phyloP scores from a whole-genome alignment of 2,329 filamentous ascomycete species.

The Trichophyton verrucosum region DNA sequence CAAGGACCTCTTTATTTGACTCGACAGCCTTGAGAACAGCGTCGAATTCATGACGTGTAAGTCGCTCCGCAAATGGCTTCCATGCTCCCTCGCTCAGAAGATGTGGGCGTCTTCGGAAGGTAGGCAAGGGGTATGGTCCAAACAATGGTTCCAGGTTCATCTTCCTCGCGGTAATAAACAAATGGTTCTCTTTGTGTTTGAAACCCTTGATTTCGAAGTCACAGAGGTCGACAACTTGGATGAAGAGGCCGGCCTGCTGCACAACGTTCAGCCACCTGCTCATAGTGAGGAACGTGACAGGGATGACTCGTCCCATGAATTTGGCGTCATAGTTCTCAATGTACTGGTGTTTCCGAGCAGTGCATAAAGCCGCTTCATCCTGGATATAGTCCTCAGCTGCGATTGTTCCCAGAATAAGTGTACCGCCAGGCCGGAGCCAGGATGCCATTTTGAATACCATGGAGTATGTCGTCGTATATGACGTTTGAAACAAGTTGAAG shows the following conservation, averaged over 20 bases:
- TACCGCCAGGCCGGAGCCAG: conserved; percentile 10
- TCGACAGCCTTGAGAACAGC: background rate
- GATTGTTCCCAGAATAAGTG: conserved; percentile 9
- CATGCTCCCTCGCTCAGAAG: background rate
- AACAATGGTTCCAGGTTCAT: background rate
- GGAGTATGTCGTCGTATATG: conserved; percentile 8
- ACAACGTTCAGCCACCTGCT: background rate
- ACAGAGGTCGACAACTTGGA: background rate
- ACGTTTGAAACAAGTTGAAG: conserved; percentile 10
- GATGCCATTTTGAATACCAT: conserved; percentile 10
- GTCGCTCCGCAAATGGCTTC: background rate
- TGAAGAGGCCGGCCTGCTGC: background rate
- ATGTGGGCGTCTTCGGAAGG: background rate
- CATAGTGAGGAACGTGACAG: background rate
- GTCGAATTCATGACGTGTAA: conserved; percentile 1
- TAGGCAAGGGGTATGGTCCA: background rate
- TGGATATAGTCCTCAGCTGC: conserved; percentile 2
- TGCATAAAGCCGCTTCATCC: conserved; percentile 3
- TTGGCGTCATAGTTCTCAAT: background rate
- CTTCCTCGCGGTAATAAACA: background rate
- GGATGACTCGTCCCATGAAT: background rate
- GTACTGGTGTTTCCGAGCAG: background rate
- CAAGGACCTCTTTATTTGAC: conserved; percentile 4
- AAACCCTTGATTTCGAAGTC: background rate
- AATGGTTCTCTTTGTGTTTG: background rate